Percentiles rank a stretch among this genome's conserved stretches.
Conservation (phyloP, 2,329 filamentous ascomycete species). For the Aulographum hederae region DNA sequence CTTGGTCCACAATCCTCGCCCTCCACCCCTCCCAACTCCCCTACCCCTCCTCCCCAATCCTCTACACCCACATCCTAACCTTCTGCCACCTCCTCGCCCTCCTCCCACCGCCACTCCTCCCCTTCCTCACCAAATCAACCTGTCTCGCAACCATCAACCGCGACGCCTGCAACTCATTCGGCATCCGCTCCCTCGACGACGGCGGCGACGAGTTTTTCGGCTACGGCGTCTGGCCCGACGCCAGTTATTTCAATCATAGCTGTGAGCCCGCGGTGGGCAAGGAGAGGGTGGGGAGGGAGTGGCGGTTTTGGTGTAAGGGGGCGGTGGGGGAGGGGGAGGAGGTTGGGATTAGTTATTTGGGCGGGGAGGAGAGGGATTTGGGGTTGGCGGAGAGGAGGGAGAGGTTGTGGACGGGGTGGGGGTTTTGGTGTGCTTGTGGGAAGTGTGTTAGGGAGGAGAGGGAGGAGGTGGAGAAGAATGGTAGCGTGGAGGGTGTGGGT, state of each 20-base stretch:
- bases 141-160: slow-evolving; percentile 18
- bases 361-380: slow-evolving; percentile 25
- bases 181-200: slow-evolving; percentile 24
- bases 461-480: not conserved
- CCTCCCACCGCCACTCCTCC: slow-evolving; percentile 17
- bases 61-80: slow-evolving; percentile 18
- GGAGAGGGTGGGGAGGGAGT: slow-evolving; percentile 19
- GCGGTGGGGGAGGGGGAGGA: slow-evolving; percentile 21
- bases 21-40: slow-evolving; percentile 11
- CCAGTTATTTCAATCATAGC: slow-evolving; percentile 30
- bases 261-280: slow-evolving; percentile 26
- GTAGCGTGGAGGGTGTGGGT: no score
- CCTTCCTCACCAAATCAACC: slow-evolving; percentile 14
- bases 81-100: slow-evolving; percentile 25
- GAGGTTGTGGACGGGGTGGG: slow-evolving; percentile 23
- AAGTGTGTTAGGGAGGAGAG: slow-evolving; percentile 13
- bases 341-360: slow-evolving; percentile 29
- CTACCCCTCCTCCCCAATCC: slow-evolving; percentile 12
- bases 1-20: not conserved
- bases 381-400: slow-evolving; percentile 16
- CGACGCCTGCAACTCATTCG: slow-evolving; percentile 28
- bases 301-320: slow-evolving; percentile 20
- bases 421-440: slow-evolving; percentile 25
- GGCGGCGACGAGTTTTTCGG: slow-evolving; percentile 29
- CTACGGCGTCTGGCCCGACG: slow-evolving; percentile 26